phyloP scores from a whole-genome alignment of 83 land plant genomes.

The Thuja plicata region DNA sequence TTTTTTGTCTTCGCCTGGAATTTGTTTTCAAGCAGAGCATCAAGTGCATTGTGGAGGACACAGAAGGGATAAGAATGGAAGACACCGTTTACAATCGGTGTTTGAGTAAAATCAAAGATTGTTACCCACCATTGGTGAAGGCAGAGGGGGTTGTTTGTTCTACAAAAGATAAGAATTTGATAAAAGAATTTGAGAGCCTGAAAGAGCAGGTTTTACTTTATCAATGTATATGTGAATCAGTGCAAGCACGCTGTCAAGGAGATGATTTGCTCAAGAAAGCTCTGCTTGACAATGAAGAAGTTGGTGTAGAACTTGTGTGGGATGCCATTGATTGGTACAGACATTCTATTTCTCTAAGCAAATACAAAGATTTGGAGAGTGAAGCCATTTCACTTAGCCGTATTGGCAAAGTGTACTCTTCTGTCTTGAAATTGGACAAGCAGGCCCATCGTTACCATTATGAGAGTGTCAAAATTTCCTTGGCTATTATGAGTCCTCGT shows the following conservation, averaged over 20 bases:
- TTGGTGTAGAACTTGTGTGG: constrained; percentile 16
- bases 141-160: neutral
- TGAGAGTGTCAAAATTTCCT: constrained; percentile 1
- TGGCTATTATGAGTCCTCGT: constrained; percentile 11
- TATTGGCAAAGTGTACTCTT: constrained; percentile 12
- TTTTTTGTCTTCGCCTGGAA: neutral
- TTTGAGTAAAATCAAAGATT: neutral
- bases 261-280: constrained; percentile 1
- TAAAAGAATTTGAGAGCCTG: neutral
- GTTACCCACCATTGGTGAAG: neutral
- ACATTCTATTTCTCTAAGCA: constrained; percentile 1
- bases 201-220: neutral
- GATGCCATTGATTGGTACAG: constrained; percentile 17
- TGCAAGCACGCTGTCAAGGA: neutral
- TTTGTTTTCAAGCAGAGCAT: neutral
- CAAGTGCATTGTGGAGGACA: neutral
- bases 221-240: neutral
- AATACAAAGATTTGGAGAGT: constrained; percentile 15
- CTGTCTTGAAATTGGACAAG: neutral
- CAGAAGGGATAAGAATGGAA: neutral
- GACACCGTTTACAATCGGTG: neutral
- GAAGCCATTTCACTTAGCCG: constrained; percentile 20
- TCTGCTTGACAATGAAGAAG: neutral
- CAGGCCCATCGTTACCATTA: constrained; percentile 18
- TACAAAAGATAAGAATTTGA: neutral